Evolutionary conservation across 2,329 filamentous ascomycete genomes (phyloP).

Genomic region (Fusarium heterosporum): DNA sequence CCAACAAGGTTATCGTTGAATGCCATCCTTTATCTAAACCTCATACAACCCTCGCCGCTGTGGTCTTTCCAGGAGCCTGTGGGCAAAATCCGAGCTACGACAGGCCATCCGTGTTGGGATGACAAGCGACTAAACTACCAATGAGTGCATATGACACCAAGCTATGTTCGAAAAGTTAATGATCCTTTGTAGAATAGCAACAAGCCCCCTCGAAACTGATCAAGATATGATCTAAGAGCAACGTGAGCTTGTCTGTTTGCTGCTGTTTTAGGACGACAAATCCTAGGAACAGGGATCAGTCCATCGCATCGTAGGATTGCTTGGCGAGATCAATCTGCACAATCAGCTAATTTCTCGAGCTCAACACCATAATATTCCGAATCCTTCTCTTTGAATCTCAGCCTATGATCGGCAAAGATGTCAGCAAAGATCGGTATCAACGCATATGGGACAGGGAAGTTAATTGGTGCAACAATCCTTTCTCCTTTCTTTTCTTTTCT

Average conservation of each 20-base stretch:
- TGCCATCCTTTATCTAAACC: too few species aligned
- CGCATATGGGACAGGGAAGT: not conserved
- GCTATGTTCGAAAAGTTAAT: too few species aligned
- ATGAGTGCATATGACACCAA: too few species aligned
- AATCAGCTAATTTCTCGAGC: not conserved
- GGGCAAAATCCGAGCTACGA: too few species aligned
- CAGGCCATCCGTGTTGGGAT: too few species aligned
- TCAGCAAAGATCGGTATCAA: constrained; percentile 3
- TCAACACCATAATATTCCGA: not conserved
- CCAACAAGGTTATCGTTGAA: too few species aligned
- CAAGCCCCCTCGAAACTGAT: too few species aligned
- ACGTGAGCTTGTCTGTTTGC: not conserved
- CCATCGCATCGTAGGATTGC: not conserved
- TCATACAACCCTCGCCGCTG: too few species aligned
- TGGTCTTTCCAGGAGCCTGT: too few species aligned
- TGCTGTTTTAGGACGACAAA: not conserved
- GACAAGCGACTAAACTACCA: too few species aligned
- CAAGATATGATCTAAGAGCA: not conserved
- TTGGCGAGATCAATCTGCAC: not conserved
- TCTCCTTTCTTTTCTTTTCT: not conserved
- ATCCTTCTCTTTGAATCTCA: not conserved
- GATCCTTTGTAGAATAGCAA: too few species aligned
- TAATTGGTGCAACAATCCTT: not conserved
- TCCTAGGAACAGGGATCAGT: not conserved
- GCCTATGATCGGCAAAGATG: not conserved